phyloP scores from a whole-genome alignment of 1,284 basidiomycete genomes.

The Meira miltonrushii region DNA sequence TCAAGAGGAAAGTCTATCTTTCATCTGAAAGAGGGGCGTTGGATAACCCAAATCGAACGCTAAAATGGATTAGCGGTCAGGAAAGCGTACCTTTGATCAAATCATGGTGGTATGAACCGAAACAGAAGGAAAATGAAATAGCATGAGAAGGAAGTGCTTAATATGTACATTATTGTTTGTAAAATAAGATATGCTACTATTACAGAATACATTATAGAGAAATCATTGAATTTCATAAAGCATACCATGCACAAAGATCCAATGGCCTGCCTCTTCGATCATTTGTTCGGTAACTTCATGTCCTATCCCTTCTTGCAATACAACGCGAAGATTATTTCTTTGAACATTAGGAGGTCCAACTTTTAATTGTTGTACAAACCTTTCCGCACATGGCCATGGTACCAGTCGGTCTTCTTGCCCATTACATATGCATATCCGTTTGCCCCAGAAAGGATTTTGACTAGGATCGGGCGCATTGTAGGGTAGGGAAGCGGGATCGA shows the following conservation, averaged over 20 bases:
- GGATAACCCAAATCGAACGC: too few species aligned
- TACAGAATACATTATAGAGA: too few species aligned
- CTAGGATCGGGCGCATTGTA: conserved; percentile 27
- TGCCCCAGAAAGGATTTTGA: conserved; percentile 41
- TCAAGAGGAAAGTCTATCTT: too few species aligned
- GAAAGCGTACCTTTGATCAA: too few species aligned
- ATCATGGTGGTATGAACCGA: too few species aligned
- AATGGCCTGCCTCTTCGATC: conserved; percentile 42
- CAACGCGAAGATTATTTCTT: conserved; percentile 27
- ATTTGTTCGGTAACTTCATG: conserved; percentile 40
- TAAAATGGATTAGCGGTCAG: too few species aligned
- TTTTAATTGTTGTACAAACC: conserved; percentile 34
- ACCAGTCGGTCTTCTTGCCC: conserved; percentile 46
- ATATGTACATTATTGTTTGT: too few species aligned
- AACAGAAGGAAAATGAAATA: too few species aligned
- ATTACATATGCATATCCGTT: conserved; percentile 43
- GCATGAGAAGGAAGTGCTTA: too few species aligned
- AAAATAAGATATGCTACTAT: too few species aligned
- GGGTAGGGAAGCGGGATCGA: conserved; percentile 35
- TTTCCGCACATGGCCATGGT: conserved; percentile 39
- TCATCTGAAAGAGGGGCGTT: too few species aligned
- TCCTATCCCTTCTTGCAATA: conserved; percentile 26
- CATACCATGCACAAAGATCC: conserved; percentile 20
- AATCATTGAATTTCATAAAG: not conserved
- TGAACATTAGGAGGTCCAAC: conserved; percentile 25